Base-by-base conservation (phyloP, 257 asterid genomes). In the Asclepias syriaca region DNA sequence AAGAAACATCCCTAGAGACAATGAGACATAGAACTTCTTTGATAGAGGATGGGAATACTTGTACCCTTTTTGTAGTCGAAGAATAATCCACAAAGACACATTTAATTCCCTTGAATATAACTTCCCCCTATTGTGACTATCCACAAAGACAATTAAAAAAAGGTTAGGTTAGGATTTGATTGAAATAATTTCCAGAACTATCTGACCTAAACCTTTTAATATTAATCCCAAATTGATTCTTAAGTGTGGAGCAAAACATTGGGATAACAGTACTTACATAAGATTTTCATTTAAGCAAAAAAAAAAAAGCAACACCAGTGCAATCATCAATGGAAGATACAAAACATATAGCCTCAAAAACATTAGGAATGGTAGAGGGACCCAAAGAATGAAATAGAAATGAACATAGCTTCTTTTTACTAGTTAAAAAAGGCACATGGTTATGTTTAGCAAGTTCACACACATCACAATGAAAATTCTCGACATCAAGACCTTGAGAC, bases 1-100 rank as follows among this genome's bases (percentile, higher is more conserved):
- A 50, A 2, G 72, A 16, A 10, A 50, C 61, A 68, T 50, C 72
- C 15, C 9, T 29, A 0, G 29, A 65, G 14, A 65, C 27, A 29
- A 29, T 29, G 34, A 29, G 3, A 29, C 34, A 65, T 32, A 18
- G 6, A 65, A 14, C 13, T 15, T 37, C 13, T 37, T 65, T 19
- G 15, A 65, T 37, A 14, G 11, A 65, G 69, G 69, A 11, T 65
- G 51, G 11, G 18, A 65, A 72, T 67, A 64, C n/a, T 49, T 34
- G 1, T 43, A 51, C 8, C 57, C 57, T 15, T 51, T 51, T 51
- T 51, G 18, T 0, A 15, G 21, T 51, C 7, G 57, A 16, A 5
- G 19, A 51, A 16, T 4, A 15, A 2, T 21, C 21, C 56, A 5
- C n/a, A 51, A 51, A 51, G 22, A 51, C 9, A 51, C 22, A 51